These are phyloP conservation scores for Rhizopogon roseolus DNA, from an alignment of 768 basidiomycete species.

Conservation along the genomic window DNA sequence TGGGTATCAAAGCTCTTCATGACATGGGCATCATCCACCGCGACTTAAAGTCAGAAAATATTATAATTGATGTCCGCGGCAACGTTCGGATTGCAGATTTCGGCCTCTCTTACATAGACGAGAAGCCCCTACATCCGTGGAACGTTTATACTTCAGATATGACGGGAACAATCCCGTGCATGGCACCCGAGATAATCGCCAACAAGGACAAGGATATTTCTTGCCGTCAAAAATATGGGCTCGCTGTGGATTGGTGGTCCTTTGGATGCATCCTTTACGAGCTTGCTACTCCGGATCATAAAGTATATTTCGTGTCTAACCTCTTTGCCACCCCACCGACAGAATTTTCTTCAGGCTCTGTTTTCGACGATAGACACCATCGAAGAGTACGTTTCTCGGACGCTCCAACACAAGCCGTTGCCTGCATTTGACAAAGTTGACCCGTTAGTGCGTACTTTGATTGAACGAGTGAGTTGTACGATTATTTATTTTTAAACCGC, in stretches of 20 bases:
- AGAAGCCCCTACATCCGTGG: slow-evolving; percentile 8
- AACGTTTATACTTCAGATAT: slow-evolving; percentile 19
- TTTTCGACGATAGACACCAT: slow-evolving; percentile 23
- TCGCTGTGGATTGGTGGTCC: slow-evolving; percentile 37
- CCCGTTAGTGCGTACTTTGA: slow-evolving; percentile 15
- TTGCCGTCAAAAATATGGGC: slow-evolving; percentile 19
- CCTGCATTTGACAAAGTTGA: slow-evolving; percentile 17
- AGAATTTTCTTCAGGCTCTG: slow-evolving; percentile 19
- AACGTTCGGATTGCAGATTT: slow-evolving; percentile 41
- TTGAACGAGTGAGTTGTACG: slow-evolving; percentile 25
- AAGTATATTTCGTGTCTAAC: slow-evolving; percentile 13
- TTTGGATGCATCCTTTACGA: slow-evolving; percentile 38
- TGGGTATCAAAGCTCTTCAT: slow-evolving; percentile 44
- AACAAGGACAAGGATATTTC: slow-evolving; percentile 14
- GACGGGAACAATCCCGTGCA: slow-evolving; percentile 31
- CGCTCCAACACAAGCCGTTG: slow-evolving; percentile 14
- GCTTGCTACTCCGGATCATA: slow-evolving; percentile 23
- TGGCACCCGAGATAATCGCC: slow-evolving; percentile 37
- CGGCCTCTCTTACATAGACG: slow-evolving; percentile 27
- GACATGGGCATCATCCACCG: slow-evolving; percentile 61
- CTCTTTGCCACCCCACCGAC: not conserved
- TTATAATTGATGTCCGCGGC: slow-evolving; percentile 44
- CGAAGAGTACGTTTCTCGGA: slow-evolving; percentile 17
- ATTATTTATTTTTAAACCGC: not conserved
- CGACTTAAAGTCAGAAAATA: slow-evolving; percentile 67